Conservation (phyloP, 2,329 filamentous ascomycete genomes). For the Colletotrichum truncatum region DNA sequence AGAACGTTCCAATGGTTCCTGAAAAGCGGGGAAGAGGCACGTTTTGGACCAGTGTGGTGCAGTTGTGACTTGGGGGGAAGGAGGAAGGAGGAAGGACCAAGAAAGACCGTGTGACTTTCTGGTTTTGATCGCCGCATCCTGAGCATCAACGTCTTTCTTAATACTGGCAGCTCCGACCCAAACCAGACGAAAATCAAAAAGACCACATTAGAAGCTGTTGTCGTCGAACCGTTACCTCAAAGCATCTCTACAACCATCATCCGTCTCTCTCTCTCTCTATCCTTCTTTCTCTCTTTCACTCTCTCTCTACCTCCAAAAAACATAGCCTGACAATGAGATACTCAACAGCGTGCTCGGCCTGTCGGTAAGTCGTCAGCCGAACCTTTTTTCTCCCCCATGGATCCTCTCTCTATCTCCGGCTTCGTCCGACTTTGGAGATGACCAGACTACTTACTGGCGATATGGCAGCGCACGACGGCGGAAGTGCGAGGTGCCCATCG, state of each 20-base stretch:
- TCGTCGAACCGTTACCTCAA: too few relatives aligned
- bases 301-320: neutral
- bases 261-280: neutral
- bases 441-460: neutral
- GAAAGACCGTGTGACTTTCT: conserved; percentile 19
- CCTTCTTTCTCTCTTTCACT: neutral
- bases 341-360: conserved; percentile 32
- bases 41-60: neutral
- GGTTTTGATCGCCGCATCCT: conserved; percentile 3
- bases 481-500: conserved; percentile 29
- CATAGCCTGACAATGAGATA: conserved; percentile 27
- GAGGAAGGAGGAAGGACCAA: neutral
- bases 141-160: neutral
- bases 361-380: conserved; percentile 28
- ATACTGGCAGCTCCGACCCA: neutral
- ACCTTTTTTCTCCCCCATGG: neutral
- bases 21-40: conserved; percentile 19
- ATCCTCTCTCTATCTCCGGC: neutral
- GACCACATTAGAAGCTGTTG: neutral
- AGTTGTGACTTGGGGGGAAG: neutral
- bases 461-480: conserved; percentile 29
- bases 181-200: neutral
- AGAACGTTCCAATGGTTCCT: neutral
- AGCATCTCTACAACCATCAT: neutral
- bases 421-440: neutral